Percentiles rank a stretch among this genome's conserved stretches.
Evolutionary conservation across 2,329 filamentous ascomycete genomes (phyloP).

Genomic region (Ascochyta clinopodiicola): DNA sequence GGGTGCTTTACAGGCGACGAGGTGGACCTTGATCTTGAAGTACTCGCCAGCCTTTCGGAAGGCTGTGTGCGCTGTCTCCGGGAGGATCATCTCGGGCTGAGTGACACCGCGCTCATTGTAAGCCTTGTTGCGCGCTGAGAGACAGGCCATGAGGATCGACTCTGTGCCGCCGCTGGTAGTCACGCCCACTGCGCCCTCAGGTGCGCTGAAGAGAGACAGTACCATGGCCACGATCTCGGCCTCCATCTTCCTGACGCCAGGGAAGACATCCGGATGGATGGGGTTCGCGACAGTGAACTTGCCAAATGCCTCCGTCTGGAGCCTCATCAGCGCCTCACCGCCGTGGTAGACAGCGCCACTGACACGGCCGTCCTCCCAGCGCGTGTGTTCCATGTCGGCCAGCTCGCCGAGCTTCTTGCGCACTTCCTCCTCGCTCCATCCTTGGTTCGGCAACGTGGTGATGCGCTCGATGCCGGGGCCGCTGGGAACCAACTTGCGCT

Average conservation of each 20-base stretch:
- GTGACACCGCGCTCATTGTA: constrained; percentile 84
- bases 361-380: constrained; percentile 95
- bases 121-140: constrained; percentile 88
- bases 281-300: constrained; percentile 96
- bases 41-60: constrained; percentile 96
- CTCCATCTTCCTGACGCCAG: constrained; percentile 98
- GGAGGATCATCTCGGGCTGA: constrained; percentile 97
- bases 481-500: constrained; percentile 80
- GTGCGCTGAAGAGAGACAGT: constrained; percentile 85
- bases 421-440: constrained; percentile 80
- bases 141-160: constrained; percentile 93
- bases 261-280: constrained; percentile 97
- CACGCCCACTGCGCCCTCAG: constrained; percentile 82
- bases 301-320: constrained; percentile 92
- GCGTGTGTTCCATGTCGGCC: constrained; percentile 86
- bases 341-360: constrained; percentile 97
- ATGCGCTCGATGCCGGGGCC: constrained; percentile 75
- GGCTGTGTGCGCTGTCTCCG: constrained; percentile 91
- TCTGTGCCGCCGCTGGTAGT: constrained; percentile 94
- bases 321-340: constrained; percentile 76
- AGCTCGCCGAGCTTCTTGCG: constrained; percentile 80
- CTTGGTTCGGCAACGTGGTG: constrained; percentile 79
- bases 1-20: constrained; percentile 85
- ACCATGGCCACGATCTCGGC: constrained; percentile 97
- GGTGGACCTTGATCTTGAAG: constrained; percentile 94